A percentile compares a stretch with the other conserved stretches of the same genome.
Conservation (phyloP, 2,329 filamentous ascomycete species). For the Stenocarpella maydis region DNA sequence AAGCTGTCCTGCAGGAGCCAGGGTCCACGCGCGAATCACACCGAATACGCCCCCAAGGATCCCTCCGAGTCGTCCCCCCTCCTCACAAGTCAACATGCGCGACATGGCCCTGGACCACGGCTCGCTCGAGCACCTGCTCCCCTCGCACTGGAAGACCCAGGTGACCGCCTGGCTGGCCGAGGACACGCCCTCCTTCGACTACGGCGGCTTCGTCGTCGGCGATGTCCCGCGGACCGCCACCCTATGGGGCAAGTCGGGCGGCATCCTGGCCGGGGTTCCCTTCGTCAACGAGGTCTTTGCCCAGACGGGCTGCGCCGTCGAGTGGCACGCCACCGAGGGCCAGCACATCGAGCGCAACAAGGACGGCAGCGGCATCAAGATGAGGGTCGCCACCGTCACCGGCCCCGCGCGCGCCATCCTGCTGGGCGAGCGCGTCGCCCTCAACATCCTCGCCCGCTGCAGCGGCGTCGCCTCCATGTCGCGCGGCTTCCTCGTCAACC, state of each 20-base stretch:
- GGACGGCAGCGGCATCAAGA: conserved; percentile 49
- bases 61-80: background rate
- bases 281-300: conserved; percentile 95
- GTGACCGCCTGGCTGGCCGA: conserved; percentile 90
- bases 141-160: conserved; percentile 82
- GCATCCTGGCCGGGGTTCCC: conserved; percentile 88
- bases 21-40: background rate
- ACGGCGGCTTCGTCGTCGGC: conserved; percentile 96
- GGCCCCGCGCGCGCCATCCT: conserved; percentile 83
- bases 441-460: conserved; percentile 90
- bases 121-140: conserved; percentile 74
- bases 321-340: conserved; percentile 87
- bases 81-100: conserved; percentile 18
- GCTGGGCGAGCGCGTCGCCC: conserved; percentile 90
- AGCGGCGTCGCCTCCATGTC: conserved; percentile 85
- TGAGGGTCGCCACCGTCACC: conserved; percentile 78
- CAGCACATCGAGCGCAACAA: conserved; percentile 62
- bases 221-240: conserved; percentile 69
- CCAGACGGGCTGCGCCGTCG: conserved; percentile 89
- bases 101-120: conserved; percentile 49
- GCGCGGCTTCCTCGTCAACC: conserved; percentile 60
- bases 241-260: conserved; percentile 74
- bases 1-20: conserved; percentile 6
- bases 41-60: background rate
- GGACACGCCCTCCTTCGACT: conserved; percentile 96